Base-by-base conservation (phyloP, 2,329 filamentous ascomycete species). In the Talaromyces funiculosus region DNA sequence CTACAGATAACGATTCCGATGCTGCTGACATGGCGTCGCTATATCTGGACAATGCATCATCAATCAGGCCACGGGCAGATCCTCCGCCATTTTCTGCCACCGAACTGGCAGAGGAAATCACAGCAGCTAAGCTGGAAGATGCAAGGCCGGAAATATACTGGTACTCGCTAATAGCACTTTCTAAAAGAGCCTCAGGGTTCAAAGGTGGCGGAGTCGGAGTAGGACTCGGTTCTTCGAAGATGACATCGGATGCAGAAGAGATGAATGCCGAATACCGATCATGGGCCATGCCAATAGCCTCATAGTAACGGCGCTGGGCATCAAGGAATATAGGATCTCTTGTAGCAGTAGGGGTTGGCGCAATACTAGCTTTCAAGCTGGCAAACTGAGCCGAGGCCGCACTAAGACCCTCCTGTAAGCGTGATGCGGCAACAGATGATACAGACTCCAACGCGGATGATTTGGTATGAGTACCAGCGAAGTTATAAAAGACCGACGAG, bases 261-360 rank as follows among this genome's bases (percentile, higher is more conserved):
- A 94, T 65, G 68, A 94, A 93, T 54, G 87, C 87, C 4, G 87
- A 86, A 72, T 94, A 94, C 38, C 87, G 85, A 45, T 86, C 90
- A 68, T 95, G 88, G 0, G 91, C 90, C 47, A 90, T 73, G 29
- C 90, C 90, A 24, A 94, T 74, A 10, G 87, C 90, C 64, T 90
- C 88, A 67, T 91, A 92, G 73, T 93, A 93, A 61, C 88, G 77
- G 81, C 86, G 70, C 80, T 84, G 70, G 77, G 84, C 75, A 80
- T 83, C 79, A 75, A 87, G 73, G 77, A 87, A 62, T 73, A 82
- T 72, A 70, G 79, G 72, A 67, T 84, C 64, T 75, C 85, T 64
- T 71, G 80, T 77, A 77, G 1, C 87, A 86, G 1, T 86, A 82
- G 42, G 86, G 83, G 14, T 85, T 81, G 20, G 86, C 84, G 42